Evolutionary conservation across 495 filamentous ascomycete genomes (phyloP), one percentile per base, ranked within the genome.

Genomic region (Hyaloscypha variabilis): DNA sequence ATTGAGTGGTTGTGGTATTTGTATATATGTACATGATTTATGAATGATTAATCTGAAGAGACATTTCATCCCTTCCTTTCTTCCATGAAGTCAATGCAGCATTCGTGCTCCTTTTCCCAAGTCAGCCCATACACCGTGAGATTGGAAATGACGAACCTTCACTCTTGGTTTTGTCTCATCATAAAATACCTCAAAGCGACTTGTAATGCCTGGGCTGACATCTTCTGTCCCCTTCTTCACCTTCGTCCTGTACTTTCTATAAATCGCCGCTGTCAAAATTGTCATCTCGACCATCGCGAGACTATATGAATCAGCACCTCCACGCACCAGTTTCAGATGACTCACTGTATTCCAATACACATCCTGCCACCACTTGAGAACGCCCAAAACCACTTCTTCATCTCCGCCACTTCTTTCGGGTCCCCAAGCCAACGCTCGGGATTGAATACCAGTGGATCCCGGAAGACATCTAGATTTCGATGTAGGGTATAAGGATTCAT

Each of bases 401-500:
- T 81, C 65, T 84, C 78, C 17, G 79, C 77, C 26, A 66, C 62
- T 1, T 64, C 60, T 17, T 63, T 34, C 2, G 42, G 13, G 28
- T 55, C 55, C 21, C 62, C 72, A 34, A 74, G 56, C 72, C 72
- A 74, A 26, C 72, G 29, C 13, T 74, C 72, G 0, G 70, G 72
- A 28, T 71, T 64, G 46, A 71, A 74, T 0, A 28, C 23, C 13
- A 69, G 49, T 0, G 88, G 83, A 0, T 85, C 77, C 0, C 83
- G 83, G 67, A 87, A 91, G 0, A 87, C 82, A 2, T 80, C 70
- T 28, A 82, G 76, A 65, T 91, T 87, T 34, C 85, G 80, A 71
- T 93, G 91, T 30, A 94, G 75, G 0, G 81, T 83, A 67, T 89
- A 90, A 23, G 88, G 85, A 62, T 90, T 82, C 21, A 87, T 85